Evolutionary conservation across 164 flowering plant genomes (phyloP).

Genomic region (Cinnamomum chago): DNA sequence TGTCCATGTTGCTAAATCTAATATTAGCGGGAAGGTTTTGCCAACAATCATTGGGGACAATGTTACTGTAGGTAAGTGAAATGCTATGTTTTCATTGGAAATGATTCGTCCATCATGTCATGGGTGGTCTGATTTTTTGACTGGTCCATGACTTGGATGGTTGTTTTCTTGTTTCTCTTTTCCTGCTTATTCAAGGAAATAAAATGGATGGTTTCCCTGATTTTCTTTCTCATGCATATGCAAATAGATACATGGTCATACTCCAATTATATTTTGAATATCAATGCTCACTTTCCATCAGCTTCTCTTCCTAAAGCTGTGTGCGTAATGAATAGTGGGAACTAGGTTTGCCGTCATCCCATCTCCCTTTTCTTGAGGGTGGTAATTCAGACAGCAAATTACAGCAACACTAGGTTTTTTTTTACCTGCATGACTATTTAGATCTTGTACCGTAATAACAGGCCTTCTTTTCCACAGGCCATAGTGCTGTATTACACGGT

Average conservation of each 20-base stretch:
- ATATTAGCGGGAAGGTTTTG: slow-evolving; percentile 83
- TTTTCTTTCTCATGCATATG: neutral
- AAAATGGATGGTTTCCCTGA: neutral
- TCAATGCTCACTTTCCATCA: neutral
- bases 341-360: neutral
- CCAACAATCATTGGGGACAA: slow-evolving; percentile 95
- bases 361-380: neutral
- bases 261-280: neutral
- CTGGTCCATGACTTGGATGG: neutral
- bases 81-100: neutral
- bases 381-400: neutral
- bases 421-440: neutral
- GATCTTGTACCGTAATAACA: neutral
- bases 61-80: slow-evolving; percentile 81
- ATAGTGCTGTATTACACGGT: slow-evolving; percentile 90
- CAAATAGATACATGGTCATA: neutral
- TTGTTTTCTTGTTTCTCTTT: neutral
- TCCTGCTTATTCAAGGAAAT: neutral
- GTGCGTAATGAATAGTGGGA: neutral
- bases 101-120: neutral
- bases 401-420: neutral
- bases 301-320: neutral
- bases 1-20: slow-evolving; percentile 94
- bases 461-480: slow-evolving; percentile 41
- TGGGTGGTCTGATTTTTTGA: neutral